Conservation (phyloP, 805 yeast species). For the Metschnikowia gelsemii region DNA sequence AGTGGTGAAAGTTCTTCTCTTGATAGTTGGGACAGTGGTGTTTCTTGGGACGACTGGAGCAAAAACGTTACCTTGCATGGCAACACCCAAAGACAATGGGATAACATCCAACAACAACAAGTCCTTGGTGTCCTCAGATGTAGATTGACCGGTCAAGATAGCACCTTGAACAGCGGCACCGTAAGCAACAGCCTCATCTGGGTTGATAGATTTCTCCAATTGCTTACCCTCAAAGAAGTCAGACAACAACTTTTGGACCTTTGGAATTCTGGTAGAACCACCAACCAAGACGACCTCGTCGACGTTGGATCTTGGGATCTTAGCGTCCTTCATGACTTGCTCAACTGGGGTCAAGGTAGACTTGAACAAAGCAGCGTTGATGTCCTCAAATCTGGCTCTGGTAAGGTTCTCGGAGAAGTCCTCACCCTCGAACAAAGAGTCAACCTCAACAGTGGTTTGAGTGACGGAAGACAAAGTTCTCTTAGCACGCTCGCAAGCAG, state of each 20-base stretch:
- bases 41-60: conserved; percentile 53
- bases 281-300: conserved; percentile 97
- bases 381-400: conserved; percentile 97
- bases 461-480: conserved; percentile 93
- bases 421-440: conserved; percentile 89
- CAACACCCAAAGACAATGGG: conserved; percentile 52
- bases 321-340: conserved; percentile 91
- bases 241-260: conserved; percentile 91
- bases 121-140: conserved; percentile 50
- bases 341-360: conserved; percentile 95
- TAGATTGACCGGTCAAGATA: conserved; percentile 50
- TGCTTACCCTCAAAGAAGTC: conserved; percentile 90
- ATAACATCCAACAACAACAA: conserved; percentile 50
- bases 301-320: conserved; percentile 79
- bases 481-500: conserved; percentile 98
- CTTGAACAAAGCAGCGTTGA: conserved; percentile 89
- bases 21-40: conserved; percentile 51
- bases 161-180: conserved; percentile 99
- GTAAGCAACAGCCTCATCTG: conserved; percentile 99
- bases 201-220: conserved; percentile 96
- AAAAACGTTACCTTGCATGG: conserved; percentile 51
- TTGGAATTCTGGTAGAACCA: conserved; percentile 99
- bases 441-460: conserved; percentile 95
- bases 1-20: conserved; percentile 52
- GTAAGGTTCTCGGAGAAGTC: conserved; percentile 94